Conservation (phyloP, 768 basidiomycete species). For the Trichaptum fuscoviolaceum region DNA sequence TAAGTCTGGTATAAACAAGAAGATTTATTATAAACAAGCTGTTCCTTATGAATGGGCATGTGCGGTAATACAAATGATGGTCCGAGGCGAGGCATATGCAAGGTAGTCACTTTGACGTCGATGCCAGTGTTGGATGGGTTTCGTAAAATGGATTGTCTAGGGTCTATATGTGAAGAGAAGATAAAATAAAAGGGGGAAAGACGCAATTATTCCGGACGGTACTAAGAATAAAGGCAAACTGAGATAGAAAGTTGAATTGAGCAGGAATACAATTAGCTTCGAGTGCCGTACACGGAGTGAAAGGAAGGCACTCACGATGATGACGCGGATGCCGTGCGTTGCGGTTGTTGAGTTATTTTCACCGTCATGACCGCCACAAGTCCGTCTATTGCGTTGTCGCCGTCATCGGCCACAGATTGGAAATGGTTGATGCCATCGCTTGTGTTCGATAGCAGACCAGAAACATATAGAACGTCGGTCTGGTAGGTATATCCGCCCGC, state of each 20-base stretch:
- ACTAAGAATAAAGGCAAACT: neutral
- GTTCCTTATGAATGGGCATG: neutral
- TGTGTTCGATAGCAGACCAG: slow-evolving; percentile 65
- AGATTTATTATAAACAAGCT: neutral
- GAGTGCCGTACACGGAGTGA: neutral
- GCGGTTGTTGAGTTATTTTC: slow-evolving; percentile 34
- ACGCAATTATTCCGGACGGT: neutral
- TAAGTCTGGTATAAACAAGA: too few relatives aligned
- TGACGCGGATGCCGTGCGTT: neutral
- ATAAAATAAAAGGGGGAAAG: neutral
- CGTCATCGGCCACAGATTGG: slow-evolving; percentile 41
- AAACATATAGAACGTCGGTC: slow-evolving; percentile 60
- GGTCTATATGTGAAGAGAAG: neutral
- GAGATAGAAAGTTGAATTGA: neutral
- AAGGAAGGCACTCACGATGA: neutral
- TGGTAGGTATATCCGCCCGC: slow-evolving; percentile 68
- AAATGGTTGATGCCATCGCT: slow-evolving; percentile 70
- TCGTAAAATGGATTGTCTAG: neutral
- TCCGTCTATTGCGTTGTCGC: slow-evolving; percentile 72
- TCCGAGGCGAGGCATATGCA: slow-evolving; percentile 1
- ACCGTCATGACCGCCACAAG: slow-evolving; percentile 76
- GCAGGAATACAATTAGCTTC: neutral
- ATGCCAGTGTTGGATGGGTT: neutral
- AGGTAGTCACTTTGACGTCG: neutral
- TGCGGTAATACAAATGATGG: neutral